These are phyloP conservation scores for Boletus vermiculosoides DNA, from an alignment of 768 basidiomycete genomes.

Conservation along the genomic window DNA sequence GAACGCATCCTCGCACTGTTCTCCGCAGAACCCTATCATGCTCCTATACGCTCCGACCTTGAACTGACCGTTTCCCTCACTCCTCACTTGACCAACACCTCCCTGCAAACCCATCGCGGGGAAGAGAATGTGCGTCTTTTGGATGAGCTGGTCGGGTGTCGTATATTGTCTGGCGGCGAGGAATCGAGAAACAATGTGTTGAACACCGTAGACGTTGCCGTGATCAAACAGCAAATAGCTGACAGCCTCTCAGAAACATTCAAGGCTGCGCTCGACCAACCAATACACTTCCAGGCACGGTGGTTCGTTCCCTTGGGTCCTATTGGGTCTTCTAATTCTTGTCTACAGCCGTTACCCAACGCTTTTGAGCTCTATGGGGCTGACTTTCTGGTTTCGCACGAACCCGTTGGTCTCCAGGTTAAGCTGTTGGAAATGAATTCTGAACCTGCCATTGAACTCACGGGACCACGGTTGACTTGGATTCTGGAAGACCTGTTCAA, in stretches of 20 bases:
- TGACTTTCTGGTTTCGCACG: conserved; percentile 79
- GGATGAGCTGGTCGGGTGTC: conserved; percentile 73
- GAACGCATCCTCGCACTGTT: conserved; percentile 86
- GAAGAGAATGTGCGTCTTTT: conserved; percentile 76
- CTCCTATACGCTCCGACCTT: conserved; percentile 39
- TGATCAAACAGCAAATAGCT: conserved; percentile 61
- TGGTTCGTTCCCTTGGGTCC: not conserved
- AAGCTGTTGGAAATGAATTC: conserved; percentile 90
- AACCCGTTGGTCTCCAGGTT: conserved; percentile 46
- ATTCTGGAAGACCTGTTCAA: conserved; percentile 80
- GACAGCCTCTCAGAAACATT: conserved; percentile 77
- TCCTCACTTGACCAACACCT: conserved; percentile 91
- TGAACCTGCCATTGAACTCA: conserved; percentile 93
- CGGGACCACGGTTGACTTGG: conserved; percentile 78
- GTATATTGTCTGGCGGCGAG: conserved; percentile 40
- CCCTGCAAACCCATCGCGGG: conserved; percentile 66
- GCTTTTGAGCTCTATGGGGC: conserved; percentile 94
- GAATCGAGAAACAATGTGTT: conserved; percentile 24
- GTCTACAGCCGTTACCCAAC: conserved; percentile 71
- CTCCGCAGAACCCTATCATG: conserved; percentile 66
- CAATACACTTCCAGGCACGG: conserved; percentile 80
- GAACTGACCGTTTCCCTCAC: conserved; percentile 39
- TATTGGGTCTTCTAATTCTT: not conserved
- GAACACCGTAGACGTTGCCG: conserved; percentile 38
- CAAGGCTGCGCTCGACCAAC: conserved; percentile 78